phyloP scores from a whole-genome alignment of 352 stramenopile genomes.

The Pythium pectinolyticum region DNA sequence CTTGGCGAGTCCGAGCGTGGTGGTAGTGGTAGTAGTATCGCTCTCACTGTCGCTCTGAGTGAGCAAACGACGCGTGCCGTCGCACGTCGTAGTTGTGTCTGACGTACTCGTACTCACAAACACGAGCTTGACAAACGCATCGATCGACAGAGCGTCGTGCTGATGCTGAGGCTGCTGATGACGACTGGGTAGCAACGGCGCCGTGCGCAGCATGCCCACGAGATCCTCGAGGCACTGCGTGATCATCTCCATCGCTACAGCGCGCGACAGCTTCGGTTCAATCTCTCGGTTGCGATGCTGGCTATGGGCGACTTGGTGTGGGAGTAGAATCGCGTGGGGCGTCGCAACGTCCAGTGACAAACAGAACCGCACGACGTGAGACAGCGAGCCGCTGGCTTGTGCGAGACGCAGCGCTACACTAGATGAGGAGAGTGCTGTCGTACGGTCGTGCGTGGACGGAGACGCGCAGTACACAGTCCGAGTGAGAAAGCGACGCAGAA shows the following conservation, averaged over 20 bases:
- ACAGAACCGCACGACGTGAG: neutral
- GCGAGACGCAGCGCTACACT: neutral
- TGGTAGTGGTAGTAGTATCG: neutral
- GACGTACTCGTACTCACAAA: conserved; percentile 6
- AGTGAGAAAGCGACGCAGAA: neutral
- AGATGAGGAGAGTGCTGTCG: neutral
- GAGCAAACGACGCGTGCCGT: neutral
- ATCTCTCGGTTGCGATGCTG: neutral
- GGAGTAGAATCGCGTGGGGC: neutral
- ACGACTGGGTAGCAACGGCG: neutral
- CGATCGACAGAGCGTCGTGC: neutral
- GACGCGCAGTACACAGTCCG: neutral
- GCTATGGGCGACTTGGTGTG: neutral
- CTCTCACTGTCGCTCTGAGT: no score
- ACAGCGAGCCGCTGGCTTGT: neutral
- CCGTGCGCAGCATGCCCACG: neutral
- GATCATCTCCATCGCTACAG: neutral
- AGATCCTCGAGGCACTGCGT: conserved; percentile 8
- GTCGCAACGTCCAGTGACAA: neutral
- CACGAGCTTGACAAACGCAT: conserved; percentile 15
- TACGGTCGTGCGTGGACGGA: neutral
- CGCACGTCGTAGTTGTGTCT: neutral
- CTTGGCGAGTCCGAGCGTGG: neutral
- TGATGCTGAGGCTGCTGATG: neutral
- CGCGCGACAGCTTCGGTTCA: neutral